Evolutionary conservation across 345 rosid genomes (phyloP).

Genomic region (Lagerstroemia speciosa): DNA sequence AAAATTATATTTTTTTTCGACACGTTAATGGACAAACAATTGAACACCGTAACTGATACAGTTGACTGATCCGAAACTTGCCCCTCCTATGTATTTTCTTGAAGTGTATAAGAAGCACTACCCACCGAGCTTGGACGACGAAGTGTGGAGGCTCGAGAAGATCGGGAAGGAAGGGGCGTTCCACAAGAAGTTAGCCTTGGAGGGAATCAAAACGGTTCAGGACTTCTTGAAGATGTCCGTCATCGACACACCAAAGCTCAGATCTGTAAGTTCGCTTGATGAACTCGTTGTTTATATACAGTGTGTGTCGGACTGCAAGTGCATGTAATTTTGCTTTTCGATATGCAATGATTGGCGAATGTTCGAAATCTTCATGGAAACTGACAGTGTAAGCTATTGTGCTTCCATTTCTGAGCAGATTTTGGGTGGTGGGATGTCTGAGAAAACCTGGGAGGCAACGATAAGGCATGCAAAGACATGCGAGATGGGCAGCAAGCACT

Average conservation of each 20-base stretch:
- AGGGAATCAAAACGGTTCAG: conserved; percentile 49
- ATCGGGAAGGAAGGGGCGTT: conserved; percentile 87
- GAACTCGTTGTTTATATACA: no score
- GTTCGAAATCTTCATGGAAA: no score
- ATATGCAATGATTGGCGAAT: no score
- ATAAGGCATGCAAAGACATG: conserved; percentile 71
- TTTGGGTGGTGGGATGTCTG: conserved; percentile 64
- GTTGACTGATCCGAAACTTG: neutral
- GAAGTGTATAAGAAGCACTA: conserved; percentile 88
- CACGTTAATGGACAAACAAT: no score
- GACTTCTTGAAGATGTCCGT: conserved; percentile 61
- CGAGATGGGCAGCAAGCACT: conserved; percentile 44
- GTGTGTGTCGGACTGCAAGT: no score
- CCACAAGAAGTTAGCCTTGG: conserved; percentile 48
- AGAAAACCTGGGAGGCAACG: conserved; percentile 67
- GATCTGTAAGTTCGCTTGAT: conserved; percentile 26
- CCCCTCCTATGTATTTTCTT: neutral
- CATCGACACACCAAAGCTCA: conserved; percentile 42
- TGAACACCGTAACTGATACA: no score
- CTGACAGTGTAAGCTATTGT: no score
- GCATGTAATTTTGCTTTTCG: no score
- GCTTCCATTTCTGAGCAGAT: conserved; percentile 28
- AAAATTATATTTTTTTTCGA: no score
- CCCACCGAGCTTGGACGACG: conserved; percentile 71
- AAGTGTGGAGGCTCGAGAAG: conserved; percentile 86